Conservation (phyloP, 768 basidiomycete species). For the Mycena capillaripes region DNA sequence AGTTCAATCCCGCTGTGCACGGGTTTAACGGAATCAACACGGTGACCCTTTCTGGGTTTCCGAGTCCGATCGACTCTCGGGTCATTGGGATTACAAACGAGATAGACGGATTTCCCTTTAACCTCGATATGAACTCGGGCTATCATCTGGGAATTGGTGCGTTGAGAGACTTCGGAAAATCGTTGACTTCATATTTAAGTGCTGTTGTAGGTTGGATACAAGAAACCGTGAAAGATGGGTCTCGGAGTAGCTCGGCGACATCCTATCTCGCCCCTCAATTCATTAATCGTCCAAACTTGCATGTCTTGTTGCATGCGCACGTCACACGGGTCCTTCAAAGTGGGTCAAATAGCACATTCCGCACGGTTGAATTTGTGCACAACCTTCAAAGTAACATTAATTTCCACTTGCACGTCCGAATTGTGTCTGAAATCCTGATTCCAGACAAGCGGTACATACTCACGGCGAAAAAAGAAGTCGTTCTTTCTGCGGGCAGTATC, state of each 20-base stretch:
- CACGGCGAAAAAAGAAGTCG: too few species aligned
- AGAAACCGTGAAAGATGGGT: slow-evolving; percentile 31
- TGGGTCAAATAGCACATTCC: slow-evolving; percentile 15
- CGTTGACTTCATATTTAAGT: slow-evolving; percentile 16
- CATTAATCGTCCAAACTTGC: slow-evolving; percentile 31
- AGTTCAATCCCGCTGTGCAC: too few species aligned
- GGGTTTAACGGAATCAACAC: slow-evolving; percentile 36
- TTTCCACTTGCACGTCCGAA: not conserved
- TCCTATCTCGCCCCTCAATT: slow-evolving; percentile 33
- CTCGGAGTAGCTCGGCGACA: too few species aligned
- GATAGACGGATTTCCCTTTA: slow-evolving; percentile 47
- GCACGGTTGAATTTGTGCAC: slow-evolving; percentile 36
- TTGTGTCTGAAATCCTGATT: not conserved
- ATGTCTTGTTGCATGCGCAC: slow-evolving; percentile 36
- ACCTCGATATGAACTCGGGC: slow-evolving; percentile 51
- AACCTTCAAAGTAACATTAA: too few species aligned
- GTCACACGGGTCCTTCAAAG: slow-evolving; percentile 37
- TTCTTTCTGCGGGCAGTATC: slow-evolving; percentile 48
- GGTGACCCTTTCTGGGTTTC: slow-evolving; percentile 40
- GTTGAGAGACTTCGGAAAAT: not conserved
- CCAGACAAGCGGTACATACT: slow-evolving; percentile 11
- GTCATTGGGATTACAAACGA: slow-evolving; percentile 42
- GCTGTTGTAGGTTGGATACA: slow-evolving; percentile 27
- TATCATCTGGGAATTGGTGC: slow-evolving; percentile 31
- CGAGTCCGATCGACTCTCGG: slow-evolving; percentile 31